These are phyloP conservation scores for Leucocoprinus sp. DNA, from an alignment of 768 basidiomycete genomes.

Conservation along the genomic window DNA sequence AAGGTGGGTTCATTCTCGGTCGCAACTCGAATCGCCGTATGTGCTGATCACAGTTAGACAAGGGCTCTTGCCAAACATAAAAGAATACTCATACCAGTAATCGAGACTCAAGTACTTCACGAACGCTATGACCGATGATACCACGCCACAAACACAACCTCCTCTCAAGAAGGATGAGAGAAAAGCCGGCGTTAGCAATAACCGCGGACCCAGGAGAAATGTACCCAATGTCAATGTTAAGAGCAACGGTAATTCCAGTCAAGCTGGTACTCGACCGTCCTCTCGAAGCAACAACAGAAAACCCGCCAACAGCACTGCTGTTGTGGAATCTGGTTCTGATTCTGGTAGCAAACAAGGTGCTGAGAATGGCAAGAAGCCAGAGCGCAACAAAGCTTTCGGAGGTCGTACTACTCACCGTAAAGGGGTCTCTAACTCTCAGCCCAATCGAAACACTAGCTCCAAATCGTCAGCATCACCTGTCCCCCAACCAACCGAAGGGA, in stretches of 20 bases:
- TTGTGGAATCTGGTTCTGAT: constrained; percentile 65
- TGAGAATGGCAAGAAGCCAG: constrained; percentile 47
- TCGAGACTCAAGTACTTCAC: constrained; percentile 48
- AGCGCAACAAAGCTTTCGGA: constrained; percentile 29
- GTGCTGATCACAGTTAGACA: constrained; percentile 12
- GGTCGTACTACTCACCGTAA: constrained; percentile 47
- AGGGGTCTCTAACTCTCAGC: constrained; percentile 51
- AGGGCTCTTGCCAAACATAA: constrained; percentile 21
- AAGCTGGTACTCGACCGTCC: constrained; percentile 47
- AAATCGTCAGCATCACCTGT: constrained; percentile 34
- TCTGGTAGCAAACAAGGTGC: constrained; percentile 52
- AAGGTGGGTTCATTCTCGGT: constrained; percentile 27
- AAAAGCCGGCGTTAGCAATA: constrained; percentile 41
- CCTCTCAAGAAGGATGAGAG: constrained; percentile 66
- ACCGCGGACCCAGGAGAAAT: constrained; percentile 53
- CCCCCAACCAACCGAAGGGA: constrained; percentile 53
- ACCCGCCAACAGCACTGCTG: constrained; percentile 30
- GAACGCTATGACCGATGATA: constrained; percentile 87
- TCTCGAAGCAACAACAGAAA: constrained; percentile 67
- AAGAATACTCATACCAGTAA: constrained; percentile 22
- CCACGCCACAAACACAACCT: constrained; percentile 47
- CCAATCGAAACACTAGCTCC: constrained; percentile 35
- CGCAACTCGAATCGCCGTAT: constrained; percentile 2
- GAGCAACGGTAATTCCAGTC: constrained; percentile 32
- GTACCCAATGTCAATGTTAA: constrained; percentile 39